These are phyloP conservation scores for Suillus discolor DNA, from an alignment of 768 basidiomycete species.

Conservation along the genomic window DNA sequence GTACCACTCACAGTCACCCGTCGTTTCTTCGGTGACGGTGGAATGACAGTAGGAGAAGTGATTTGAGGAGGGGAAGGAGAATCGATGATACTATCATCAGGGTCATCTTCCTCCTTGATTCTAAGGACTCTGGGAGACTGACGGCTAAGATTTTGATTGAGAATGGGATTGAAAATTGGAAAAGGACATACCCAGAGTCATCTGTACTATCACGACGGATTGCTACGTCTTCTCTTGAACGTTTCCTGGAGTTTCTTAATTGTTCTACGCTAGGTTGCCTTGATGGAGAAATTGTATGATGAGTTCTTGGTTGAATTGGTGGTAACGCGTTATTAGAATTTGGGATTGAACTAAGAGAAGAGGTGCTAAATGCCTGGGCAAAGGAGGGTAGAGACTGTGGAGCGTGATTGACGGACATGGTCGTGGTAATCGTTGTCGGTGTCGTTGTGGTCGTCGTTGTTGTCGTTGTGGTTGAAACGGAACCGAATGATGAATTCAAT, in stretches of 20 bases:
- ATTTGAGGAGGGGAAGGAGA: conserved; percentile 37
- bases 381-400: conserved; percentile 77
- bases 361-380: conserved; percentile 69
- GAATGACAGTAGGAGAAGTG: conserved; percentile 38
- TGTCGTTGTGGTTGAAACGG: background rate
- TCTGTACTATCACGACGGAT: conserved; percentile 37
- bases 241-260: conserved; percentile 38
- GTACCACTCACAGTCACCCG: conserved; percentile 71
- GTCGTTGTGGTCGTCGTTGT: background rate
- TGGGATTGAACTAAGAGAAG: conserved; percentile 53
- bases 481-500: conserved; percentile 8
- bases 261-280: conserved; percentile 36
- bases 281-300: conserved; percentile 40
- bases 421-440: too few species aligned
- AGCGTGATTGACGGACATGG: conserved; percentile 49
- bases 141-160: conserved; percentile 33
- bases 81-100: conserved; percentile 42
- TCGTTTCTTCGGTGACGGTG: conserved; percentile 58
- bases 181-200: conserved; percentile 49
- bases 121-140: conserved; percentile 48
- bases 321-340: conserved; percentile 61
- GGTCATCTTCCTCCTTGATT: conserved; percentile 68
- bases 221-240: conserved; percentile 42
- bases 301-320: conserved; percentile 54
- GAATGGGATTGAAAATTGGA: conserved; percentile 16